Evolutionary conservation across 75 land plant genomes (phyloP).

Genomic region (Sequoia sempervirens): DNA sequence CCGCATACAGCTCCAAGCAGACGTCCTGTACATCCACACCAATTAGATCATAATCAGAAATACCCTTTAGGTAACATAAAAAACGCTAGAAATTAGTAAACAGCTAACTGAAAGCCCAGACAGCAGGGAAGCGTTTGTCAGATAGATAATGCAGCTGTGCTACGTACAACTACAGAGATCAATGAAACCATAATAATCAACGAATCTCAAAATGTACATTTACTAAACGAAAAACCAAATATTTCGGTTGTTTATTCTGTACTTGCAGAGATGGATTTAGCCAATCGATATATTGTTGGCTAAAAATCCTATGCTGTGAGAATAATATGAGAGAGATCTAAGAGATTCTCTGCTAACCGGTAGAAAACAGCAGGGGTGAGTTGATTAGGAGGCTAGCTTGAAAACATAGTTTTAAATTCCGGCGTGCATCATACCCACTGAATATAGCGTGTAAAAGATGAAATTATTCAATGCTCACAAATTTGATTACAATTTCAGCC

Average conservation of each 20-base stretch:
- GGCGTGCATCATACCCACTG: neutral
- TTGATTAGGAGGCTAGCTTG: neutral
- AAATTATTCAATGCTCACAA: neutral
- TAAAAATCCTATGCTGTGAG: neutral
- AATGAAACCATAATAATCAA: neutral
- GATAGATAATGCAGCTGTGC: neutral
- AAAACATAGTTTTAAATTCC: neutral
- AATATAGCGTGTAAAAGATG: neutral
- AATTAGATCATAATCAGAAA: neutral
- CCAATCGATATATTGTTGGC: too few relatives aligned
- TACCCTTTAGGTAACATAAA: neutral
- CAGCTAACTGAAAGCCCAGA: neutral
- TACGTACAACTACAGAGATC: neutral
- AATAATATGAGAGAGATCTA: neutral
- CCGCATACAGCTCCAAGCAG: neutral
- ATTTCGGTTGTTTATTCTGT: neutral
- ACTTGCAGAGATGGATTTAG: neutral
- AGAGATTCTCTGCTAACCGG: neutral
- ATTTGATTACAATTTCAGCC: neutral
- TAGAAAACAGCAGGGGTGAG: too few relatives aligned
- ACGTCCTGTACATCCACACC: neutral
- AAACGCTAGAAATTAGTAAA: neutral
- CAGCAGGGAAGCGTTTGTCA: too few relatives aligned
- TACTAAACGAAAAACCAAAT: neutral
- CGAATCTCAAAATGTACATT: neutral